Evolutionary conservation across 2,329 filamentous ascomycete species (phyloP).

Genomic region (Didymella arachidicola): DNA sequence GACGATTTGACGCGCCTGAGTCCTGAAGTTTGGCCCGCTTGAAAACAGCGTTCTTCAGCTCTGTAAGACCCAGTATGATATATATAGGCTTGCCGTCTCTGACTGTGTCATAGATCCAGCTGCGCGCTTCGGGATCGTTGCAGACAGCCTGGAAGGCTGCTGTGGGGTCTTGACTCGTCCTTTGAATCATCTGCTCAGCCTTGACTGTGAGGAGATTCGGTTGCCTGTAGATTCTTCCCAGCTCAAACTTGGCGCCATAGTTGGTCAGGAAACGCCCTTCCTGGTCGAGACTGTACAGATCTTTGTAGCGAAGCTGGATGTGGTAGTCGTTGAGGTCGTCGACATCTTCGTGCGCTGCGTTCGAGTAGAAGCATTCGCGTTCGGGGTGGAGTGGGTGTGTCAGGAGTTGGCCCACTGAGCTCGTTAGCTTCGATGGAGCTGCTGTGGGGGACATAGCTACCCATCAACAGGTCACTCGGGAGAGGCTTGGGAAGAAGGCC

Average conservation of each 20-base stretch:
- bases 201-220: conserved; percentile 48
- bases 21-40: conserved; percentile 49
- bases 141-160: conserved; percentile 45
- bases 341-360: conserved; percentile 42
- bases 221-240: conserved; percentile 48
- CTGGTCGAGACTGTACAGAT: conserved; percentile 48
- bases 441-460: conserved; percentile 10
- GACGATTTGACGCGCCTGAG: conserved; percentile 45
- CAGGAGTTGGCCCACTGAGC: conserved; percentile 47
- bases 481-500: conserved; percentile 49
- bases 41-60: conserved; percentile 50
- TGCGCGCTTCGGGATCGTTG: conserved; percentile 44
- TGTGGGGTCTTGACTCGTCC: conserved; percentile 38
- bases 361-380: conserved; percentile 47
- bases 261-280: conserved; percentile 50
- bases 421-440: conserved; percentile 18
- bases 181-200: conserved; percentile 51
- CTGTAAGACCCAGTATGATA: conserved; percentile 48
- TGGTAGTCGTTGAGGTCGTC: conserved; percentile 52
- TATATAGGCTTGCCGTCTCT: conserved; percentile 44
- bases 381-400: conserved; percentile 49
- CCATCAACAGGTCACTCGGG: conserved; percentile 41
- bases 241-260: conserved; percentile 51
- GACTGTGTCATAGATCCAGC: conserved; percentile 43
- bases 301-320: conserved; percentile 51